These are phyloP conservation scores for Quercus mongolica DNA, from an alignment of 306 rosid species.

Conservation along the genomic window DNA sequence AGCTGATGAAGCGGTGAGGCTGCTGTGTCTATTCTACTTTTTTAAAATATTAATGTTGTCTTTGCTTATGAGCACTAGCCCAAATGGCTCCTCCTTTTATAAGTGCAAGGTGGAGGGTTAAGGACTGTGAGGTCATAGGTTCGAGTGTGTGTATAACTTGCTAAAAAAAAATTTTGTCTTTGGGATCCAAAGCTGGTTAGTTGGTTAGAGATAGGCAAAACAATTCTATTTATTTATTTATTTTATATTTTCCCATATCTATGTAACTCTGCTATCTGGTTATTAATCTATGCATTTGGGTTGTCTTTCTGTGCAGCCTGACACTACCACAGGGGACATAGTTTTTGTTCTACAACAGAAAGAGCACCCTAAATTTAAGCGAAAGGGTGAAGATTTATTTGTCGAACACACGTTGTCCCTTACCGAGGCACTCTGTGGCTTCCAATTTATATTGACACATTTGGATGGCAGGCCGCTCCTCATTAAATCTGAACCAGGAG, in stretches of 20 bases:
- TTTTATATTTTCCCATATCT: not conserved
- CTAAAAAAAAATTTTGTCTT: not conserved
- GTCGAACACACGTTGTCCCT: constrained; percentile 79
- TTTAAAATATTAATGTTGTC: not conserved
- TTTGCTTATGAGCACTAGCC: not conserved
- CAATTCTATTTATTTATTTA: too few relatives aligned
- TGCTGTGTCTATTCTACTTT: not conserved
- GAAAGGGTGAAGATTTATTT: constrained; percentile 81
- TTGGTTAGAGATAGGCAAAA: not conserved
- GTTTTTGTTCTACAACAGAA: constrained; percentile 90
- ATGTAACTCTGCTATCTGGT: not conserved
- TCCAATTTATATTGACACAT: constrained; percentile 76
- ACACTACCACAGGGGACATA: constrained; percentile 89
- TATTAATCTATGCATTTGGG: not conserved
- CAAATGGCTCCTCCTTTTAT: too few relatives aligned
- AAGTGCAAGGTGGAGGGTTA: too few relatives aligned
- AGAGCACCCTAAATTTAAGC: constrained; percentile 83
- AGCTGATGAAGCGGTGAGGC: constrained; percentile 91
- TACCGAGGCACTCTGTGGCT: constrained; percentile 88
- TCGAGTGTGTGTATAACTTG: too few relatives aligned
- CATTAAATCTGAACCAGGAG: constrained; percentile 85
- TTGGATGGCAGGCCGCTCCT: constrained; percentile 89
- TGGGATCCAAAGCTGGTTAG: not conserved
- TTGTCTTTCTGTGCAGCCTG: constrained; percentile 63
- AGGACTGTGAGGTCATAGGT: too few relatives aligned